phyloP scores from a whole-genome alignment of 495 filamentous ascomycete genomes.

The Tuber aestivum region DNA sequence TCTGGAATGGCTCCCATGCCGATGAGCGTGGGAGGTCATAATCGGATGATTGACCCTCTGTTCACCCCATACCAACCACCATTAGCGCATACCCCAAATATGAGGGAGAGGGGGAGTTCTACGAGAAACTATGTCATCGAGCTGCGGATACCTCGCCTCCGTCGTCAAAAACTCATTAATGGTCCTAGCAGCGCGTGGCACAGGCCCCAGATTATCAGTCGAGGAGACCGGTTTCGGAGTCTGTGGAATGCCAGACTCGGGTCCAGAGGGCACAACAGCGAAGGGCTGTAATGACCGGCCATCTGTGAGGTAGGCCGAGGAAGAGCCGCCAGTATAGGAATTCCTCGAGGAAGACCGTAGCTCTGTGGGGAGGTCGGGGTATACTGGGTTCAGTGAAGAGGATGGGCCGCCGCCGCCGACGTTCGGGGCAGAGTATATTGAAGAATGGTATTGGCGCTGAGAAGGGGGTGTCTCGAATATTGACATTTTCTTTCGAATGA shows the following conservation, averaged over 20 bases:
- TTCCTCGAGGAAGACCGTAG: constrained; percentile 27
- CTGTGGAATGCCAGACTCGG: constrained; percentile 9
- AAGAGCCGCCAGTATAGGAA: constrained; percentile 11
- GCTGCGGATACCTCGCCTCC: constrained; percentile 77
- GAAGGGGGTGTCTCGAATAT: constrained; percentile 41
- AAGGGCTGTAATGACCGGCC: constrained; percentile 24
- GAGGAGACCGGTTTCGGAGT: constrained; percentile 16
- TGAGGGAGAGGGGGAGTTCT: constrained; percentile 46
- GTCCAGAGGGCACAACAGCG: constrained; percentile 6
- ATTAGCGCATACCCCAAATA: constrained; percentile 1
- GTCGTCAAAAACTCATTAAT: constrained; percentile 69
- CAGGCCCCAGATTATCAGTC: constrained; percentile 51
- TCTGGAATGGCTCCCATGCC: constrained; percentile 86
- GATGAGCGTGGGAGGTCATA: constrained; percentile 65
- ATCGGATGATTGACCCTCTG: constrained; percentile 81
- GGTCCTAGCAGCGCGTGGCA: constrained; percentile 74
- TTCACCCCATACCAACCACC: constrained; percentile 12
- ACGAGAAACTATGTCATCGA: constrained; percentile 88
- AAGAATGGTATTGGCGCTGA: constrained; percentile 40
- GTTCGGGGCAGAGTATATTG: constrained; percentile 35
- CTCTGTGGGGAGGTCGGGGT: constrained; percentile 37
- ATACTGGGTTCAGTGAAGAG: constrained; percentile 12
- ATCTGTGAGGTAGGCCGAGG: constrained; percentile 18
- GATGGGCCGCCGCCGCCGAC: constrained; percentile 39
- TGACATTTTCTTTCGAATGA: constrained; percentile 16